Base-by-base conservation (phyloP, 2,329 filamentous ascomycete genomes). In the Plectosphaerella plurivora region DNA sequence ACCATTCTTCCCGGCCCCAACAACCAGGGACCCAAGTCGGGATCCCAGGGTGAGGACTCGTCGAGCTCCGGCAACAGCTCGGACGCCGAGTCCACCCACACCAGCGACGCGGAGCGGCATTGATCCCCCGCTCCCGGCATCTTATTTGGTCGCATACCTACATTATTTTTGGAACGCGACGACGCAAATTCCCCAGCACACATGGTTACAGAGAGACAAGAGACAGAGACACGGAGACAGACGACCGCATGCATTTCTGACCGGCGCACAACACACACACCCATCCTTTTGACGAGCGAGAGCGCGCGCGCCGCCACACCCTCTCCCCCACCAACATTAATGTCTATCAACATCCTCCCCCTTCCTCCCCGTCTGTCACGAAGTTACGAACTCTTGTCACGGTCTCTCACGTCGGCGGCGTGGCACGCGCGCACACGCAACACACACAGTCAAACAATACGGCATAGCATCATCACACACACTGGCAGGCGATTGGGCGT, bases 1-100 rank as follows among this genome's bases (percentile, higher is more conserved):
- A 67, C 68, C 20, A 69, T 75, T 25, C 60, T 77, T 5, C 65
- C 66, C 5, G 68, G 59, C 61, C 68, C 57, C 44, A 68, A 65
- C 11, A 63, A 60, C 12, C 60, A 60, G 20, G 64, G 61, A 47
- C 68, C 67, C 51, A 65, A 66, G 53, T 61, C 59, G 24, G 45
- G 59, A 48, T 61, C 67, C 45, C 50, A 57, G 24, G 64, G 51
- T 15, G 56, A 66, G 20, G 70, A 69, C 41, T 64, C 64, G 2
- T 64, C 62, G 20, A 63, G 64, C 16, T 65, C 65, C 22, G 57
- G 57, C 14, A 47, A 46, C 56, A 56, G 25, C 53, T 73, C 71
- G 12, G 72, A 73, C 52, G 63, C 60, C 20, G 69, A 71, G 50
- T 70, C 68, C 8, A 65, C 63, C n/a, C 67, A 68, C 33, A 64